Evolutionary conservation across 2,329 filamentous ascomycete species (phyloP), one percentile per base, ranked within the genome.

Genomic region (Colletotrichum sp.): DNA sequence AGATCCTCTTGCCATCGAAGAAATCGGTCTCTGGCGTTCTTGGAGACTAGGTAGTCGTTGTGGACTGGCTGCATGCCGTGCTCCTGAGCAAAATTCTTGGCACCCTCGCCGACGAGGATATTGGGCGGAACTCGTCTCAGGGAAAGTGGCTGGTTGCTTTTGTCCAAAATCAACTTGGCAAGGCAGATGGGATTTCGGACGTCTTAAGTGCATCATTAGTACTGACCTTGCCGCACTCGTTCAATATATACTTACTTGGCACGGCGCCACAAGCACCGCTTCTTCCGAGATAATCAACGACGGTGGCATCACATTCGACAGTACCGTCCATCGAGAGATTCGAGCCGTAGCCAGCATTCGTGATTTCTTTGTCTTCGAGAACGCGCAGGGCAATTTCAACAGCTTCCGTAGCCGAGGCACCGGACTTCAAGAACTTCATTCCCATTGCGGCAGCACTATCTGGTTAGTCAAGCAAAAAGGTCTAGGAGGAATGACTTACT

Each of bases 261-360:
- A 97, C 95, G 59, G 97, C 96, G 79, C 97, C 98, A 79, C 95
- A 98, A 57, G 96, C 97, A 79, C 97, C 97, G 83, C 96, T 99
- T 78, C 96, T 93, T 57, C 98, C 97, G 67, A 93, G 88, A 83
- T 99, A 95, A 81, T 99, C 96, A 55, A 99, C 94, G 70, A 99
- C 91, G 1, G 95, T 96, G 71, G 97, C 97, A 87, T 99, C 97
- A 80, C 96, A 98, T 84, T 99, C 97, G 15, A 99, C 97, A 2
- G 93, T 91, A 2, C 97, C 97, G 79, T 98, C 94, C 78, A 98
- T 95, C 60, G 95, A 93, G 28, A 99, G 88, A 81, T 99, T 99
- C 85, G 97, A 99, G 63, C 98, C 97, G 83, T 95, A 99, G 1
- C 97, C 97, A 49, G 96, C 95, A 83, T 99, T 99, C 44, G 98